phyloP scores from a whole-genome alignment of 1,139 yeast species.

The Meyerozyma carpophila region DNA sequence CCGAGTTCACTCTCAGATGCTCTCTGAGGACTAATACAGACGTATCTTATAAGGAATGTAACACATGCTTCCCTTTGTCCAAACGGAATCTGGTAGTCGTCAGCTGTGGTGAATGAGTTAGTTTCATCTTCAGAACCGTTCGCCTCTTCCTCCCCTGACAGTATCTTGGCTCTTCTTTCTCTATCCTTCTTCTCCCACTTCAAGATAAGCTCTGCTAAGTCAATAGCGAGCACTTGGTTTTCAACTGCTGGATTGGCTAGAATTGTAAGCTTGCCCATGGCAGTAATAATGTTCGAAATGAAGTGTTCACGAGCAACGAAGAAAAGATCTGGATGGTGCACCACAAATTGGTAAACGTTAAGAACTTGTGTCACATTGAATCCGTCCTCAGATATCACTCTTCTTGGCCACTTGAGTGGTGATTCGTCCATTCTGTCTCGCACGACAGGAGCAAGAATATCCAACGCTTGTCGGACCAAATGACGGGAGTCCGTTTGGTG shows the following conservation, averaged over 20 bases:
- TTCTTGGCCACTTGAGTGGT: constrained; percentile 86
- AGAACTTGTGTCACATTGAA: constrained; percentile 77
- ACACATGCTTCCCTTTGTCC: constrained; percentile 86
- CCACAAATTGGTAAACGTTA: constrained; percentile 85
- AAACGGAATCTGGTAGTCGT: constrained; percentile 59
- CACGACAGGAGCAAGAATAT: constrained; percentile 84
- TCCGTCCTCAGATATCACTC: constrained; percentile 88
- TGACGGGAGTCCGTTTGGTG: constrained; percentile 83
- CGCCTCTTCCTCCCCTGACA: constrained; percentile 8
- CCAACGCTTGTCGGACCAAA: constrained; percentile 83
- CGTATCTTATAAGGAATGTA: constrained; percentile 83
- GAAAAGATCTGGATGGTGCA: constrained; percentile 79
- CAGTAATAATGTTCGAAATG: constrained; percentile 83
- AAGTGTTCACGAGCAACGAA: constrained; percentile 86
- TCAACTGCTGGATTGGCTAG: constrained; percentile 77
- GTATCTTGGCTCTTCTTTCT: constrained; percentile 5
- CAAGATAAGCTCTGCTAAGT: constrained; percentile 77
- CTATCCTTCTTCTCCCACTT: constrained; percentile 72
- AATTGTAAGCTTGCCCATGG: constrained; percentile 88
- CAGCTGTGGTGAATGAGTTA: constrained; percentile 36
- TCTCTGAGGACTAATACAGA: constrained; percentile 81
- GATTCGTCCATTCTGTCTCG: constrained; percentile 63
- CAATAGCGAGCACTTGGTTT: constrained; percentile 81
- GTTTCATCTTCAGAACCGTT: constrained; percentile 25
- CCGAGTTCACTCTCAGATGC: constrained; percentile 84